Percentiles rank a stretch among this genome's conserved stretches.
These are phyloP conservation scores for Talaromyces sp. DNA, from an alignment of 2,329 filamentous ascomycete genomes.

Conservation along the genomic window DNA sequence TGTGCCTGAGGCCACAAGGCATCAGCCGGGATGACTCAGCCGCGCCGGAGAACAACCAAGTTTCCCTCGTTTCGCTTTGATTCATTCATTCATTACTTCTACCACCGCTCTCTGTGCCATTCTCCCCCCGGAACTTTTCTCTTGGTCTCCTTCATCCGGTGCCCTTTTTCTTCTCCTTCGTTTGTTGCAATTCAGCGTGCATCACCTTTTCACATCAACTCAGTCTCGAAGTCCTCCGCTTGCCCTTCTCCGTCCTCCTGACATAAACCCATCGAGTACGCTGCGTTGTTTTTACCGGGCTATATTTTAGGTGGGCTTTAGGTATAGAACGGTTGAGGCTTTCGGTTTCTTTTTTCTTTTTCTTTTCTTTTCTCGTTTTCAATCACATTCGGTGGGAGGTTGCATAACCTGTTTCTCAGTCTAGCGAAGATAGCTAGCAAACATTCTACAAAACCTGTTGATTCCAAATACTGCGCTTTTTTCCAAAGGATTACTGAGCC, in stretches of 20 bases:
- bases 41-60: background rate
- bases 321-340: slow-evolving; percentile 21
- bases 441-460: slow-evolving; percentile 39
- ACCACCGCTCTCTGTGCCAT: background rate
- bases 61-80: background rate
- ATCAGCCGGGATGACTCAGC: background rate
- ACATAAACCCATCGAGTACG: slow-evolving; percentile 3
- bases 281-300: slow-evolving; percentile 13
- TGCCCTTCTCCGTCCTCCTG: slow-evolving; percentile 8
- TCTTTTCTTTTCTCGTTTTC: background rate
- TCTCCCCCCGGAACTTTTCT: background rate
- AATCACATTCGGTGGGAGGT: slow-evolving; percentile 24
- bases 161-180: background rate
- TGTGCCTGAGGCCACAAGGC: background rate
- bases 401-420: slow-evolving; percentile 33
- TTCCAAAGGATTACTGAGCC: slow-evolving; percentile 22
- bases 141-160: background rate
- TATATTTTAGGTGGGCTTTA: slow-evolving; percentile 18
- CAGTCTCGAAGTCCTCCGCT: background rate
- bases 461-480: slow-evolving; percentile 21
- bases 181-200: background rate
- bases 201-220: background rate
- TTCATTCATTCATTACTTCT: background rate
- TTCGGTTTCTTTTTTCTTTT: slow-evolving; percentile 17
- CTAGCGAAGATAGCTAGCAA: slow-evolving; percentile 41